Base-by-base conservation (phyloP, 176 grass and related monocot genomes). In the Oryza punctata region DNA sequence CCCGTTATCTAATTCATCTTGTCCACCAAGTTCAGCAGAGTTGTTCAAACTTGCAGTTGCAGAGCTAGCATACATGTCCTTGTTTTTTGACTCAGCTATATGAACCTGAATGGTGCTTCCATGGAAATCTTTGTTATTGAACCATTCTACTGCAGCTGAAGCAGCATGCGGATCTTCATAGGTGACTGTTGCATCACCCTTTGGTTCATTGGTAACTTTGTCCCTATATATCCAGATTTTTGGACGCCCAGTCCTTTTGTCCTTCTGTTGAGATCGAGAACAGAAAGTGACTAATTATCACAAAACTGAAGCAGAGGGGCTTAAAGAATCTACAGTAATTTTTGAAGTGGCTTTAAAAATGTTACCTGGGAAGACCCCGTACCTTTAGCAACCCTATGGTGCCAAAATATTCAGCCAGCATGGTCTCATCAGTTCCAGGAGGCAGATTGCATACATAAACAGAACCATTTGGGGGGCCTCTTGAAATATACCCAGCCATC, bases 351-450 rank as follows among this genome's bases (percentile, higher is more conserved):
- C 75, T 66, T 30, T 13, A 81, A 94, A 89, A 84, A 65, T 86
- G 87, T 92, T 97, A 93, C 88, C 92, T 91, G 87, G 75, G 76
- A 79, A 87, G 47, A 87, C 84, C 45, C 79, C 91, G 91, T 98
- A 98, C 96, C 96, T 98, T 98, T 85, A 98, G 89, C 85, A 99
- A 88, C 83, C 96, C 96, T 83, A 99, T 99, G 78, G 96, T 99
- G 86, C 96, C 91, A 91, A 98, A 98, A 93, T 88, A 87, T 68
- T 98, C 96, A 19, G 93, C 93, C 59, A 98, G 61, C 96, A 98
- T 98, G 78, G 76, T 75, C 77, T 98, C 96, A 83, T 98, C 96
- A 60, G 96, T 96, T 87, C 93, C 96, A 76, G 87, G 79, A 78
- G 96, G 96, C 65, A 98, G 85, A 41, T 98, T 96, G 84, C 87